Percentiles rank a stretch among this genome's conserved stretches.
phyloP scores from a whole-genome alignment of 2,329 filamentous ascomycete species.

The Aspergillus neoniger region DNA sequence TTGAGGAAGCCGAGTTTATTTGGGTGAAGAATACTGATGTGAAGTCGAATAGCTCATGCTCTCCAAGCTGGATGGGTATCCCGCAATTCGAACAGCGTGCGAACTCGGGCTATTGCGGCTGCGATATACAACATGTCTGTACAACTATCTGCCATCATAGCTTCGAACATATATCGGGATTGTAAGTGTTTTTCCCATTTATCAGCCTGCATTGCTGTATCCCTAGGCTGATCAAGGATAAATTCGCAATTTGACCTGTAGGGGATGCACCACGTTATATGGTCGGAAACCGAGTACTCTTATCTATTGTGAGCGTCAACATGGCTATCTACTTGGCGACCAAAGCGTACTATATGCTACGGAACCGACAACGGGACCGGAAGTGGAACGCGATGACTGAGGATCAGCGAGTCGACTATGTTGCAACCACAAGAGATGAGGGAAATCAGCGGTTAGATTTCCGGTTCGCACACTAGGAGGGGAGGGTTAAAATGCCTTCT shows the following conservation, averaged over 20 bases:
- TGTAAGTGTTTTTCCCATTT: slow-evolving; percentile 15
- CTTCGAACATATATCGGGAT: slow-evolving; percentile 40
- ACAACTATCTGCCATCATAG: slow-evolving; percentile 39
- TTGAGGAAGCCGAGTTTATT: neutral
- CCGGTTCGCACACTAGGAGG: slow-evolving; percentile 33
- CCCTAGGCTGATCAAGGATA: slow-evolving; percentile 8
- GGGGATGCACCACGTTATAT: slow-evolving; percentile 57
- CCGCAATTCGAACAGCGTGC: slow-evolving; percentile 42
- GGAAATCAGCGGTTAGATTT: slow-evolving; percentile 41
- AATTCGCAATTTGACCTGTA: slow-evolving; percentile 41
- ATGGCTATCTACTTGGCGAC: slow-evolving; percentile 49
- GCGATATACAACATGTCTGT: slow-evolving; percentile 45
- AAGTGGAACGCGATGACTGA: slow-evolving; percentile 36
- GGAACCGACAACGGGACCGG: slow-evolving; percentile 31
- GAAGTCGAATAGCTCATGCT: slow-evolving; percentile 49
- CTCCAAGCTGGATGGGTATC: slow-evolving; percentile 49
- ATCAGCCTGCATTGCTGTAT: neutral
- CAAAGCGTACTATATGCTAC: slow-evolving; percentile 36
- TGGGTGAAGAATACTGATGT: neutral
- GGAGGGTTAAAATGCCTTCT: no score
- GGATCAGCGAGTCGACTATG: slow-evolving; percentile 31
- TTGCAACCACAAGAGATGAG: slow-evolving; percentile 33
- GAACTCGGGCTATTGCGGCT: slow-evolving; percentile 40
- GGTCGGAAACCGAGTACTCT: slow-evolving; percentile 55
- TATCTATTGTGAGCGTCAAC: slow-evolving; percentile 45